Base-by-base conservation (phyloP, 2,329 filamentous ascomycete species). In the Cladobotryum mycophilum region DNA sequence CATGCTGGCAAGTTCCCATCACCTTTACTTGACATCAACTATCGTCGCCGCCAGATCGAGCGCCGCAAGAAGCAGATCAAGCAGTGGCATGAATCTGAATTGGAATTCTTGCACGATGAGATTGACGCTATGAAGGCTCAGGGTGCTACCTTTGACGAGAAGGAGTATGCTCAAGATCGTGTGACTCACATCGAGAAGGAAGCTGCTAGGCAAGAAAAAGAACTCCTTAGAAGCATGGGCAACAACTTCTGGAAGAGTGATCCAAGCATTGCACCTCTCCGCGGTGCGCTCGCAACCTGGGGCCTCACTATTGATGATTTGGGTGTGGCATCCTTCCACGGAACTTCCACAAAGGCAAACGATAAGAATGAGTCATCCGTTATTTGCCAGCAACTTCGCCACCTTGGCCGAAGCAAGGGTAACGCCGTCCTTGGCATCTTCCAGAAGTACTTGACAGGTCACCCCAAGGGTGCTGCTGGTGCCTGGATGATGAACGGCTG, bases 401-500 rank as follows among this genome's bases (percentile, higher is more conserved):
- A 99, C 67, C 85, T 99, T 48, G 93, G 93, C 58, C 88, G 93
- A 62, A 86, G 85, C 72, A 96, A 96, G 84, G 93, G 95, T 64
- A 99, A 99, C 65, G 91, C 93, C 33, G 78, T 99, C 13, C 74
- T 97, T 58, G 93, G 91, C 76, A 91, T 99, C 68, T 99, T 97
- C 87, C 93, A 99, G 75, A 99, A 99, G 74, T 97, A 95, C 71
- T 84, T 99, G 55, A 99, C 95, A 49, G 93, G 93, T 70, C 93
- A 99, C 69, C 93, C 93, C 64, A 99, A 99, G 84, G 93, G 93
- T 85, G 92, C 93, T 63, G 93, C 93, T 54, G 93, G 93, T 77
- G 93, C 92, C 45, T 99, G 93, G 91, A 99, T 99, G 93, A 85
- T 99, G 81, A 99, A 99, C 77, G 93, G 93, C 58, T 93, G 89